Base-by-base conservation (phyloP, 1,139 yeast species). In the Blastobotrys indianensis region DNA sequence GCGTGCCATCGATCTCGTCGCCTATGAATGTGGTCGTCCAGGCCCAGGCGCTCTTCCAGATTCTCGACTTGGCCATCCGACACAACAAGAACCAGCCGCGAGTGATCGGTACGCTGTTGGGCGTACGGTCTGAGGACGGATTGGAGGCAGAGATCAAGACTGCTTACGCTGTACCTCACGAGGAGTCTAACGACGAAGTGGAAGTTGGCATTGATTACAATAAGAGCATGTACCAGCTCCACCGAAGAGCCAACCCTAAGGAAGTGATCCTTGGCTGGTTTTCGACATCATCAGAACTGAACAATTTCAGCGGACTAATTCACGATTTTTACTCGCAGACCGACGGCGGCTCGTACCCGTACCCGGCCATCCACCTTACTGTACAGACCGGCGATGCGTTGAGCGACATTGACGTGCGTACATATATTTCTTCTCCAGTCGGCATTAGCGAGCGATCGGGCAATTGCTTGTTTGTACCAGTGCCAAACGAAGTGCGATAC, bases 231-330 rank as follows among this genome's bases (percentile, higher is more conserved):
- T 84, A 74, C 66, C 82, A 80, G 58, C 72, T 87, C 61, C 81
- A 85, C 67, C 84, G 82, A 67, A 80, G 79, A 61, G 82, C 94
- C 33, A 84, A 82, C 64, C 92, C 94, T 48, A 84, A 84, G 63
- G 86, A 82, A 57, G 74, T 76, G 43, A 85, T 87, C 46, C 75
- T 87, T 49, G 96, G 96, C 47, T 87, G 96, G 96, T 86, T 85
- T 65, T 85, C 94, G 44, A 81, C 90, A 32, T 69, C 78, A 37
- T 67, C 74, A 17, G 75, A 74, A 54, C 76, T 87, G 54, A 90
- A 85, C 67, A 75, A 80, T 51, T 77, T 83, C 62, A 80, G 94
- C 23, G 85, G 86, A n/a, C 75, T 87, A 56, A 80, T 87, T 60
- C 95, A 87, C 63, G 94, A 84, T 61, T 84, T 86, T 63, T 87